Conservation (phyloP, 2,329 filamentous ascomycete genomes). For the Massarina eburnea region DNA sequence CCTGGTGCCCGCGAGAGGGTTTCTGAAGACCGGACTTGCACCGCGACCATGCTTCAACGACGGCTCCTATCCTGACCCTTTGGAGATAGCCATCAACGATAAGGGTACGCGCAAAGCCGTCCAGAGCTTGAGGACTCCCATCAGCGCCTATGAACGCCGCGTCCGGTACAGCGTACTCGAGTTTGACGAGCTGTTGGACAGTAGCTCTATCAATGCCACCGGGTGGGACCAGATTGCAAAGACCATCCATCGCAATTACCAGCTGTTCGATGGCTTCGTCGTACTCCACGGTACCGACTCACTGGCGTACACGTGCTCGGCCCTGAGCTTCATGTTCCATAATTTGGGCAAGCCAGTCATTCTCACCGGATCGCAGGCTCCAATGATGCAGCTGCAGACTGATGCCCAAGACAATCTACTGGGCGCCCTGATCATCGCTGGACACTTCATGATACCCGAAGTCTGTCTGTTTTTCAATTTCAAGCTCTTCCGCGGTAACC, state of each 20-base stretch:
- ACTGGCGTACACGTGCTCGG: conserved; percentile 82
- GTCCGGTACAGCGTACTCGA: conserved; percentile 84
- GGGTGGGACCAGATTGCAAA: conserved; percentile 85
- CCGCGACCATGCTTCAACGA: conserved; percentile 87
- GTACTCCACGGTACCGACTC: conserved; percentile 91
- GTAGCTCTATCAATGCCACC: conserved; percentile 81
- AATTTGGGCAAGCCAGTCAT: conserved; percentile 91
- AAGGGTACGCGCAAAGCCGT: conserved; percentile 55
- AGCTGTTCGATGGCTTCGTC: conserved; percentile 86
- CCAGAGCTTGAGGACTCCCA: conserved; percentile 74
- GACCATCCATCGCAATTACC: conserved; percentile 82
- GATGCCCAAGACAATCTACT: conserved; percentile 91
- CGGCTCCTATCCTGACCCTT: conserved; percentile 58
- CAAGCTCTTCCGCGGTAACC: conserved; percentile 83
- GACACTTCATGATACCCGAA: conserved; percentile 89
- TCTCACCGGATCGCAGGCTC: conserved; percentile 70
- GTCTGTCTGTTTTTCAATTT: conserved; percentile 95
- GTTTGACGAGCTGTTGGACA: conserved; percentile 82
- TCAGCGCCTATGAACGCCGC: conserved; percentile 76
- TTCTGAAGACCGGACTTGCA: conserved; percentile 79
- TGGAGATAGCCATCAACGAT: conserved; percentile 58
- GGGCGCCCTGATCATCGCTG: conserved; percentile 83
- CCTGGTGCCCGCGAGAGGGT: conserved; percentile 71
- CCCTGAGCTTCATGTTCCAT: conserved; percentile 89
- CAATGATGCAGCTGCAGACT: conserved; percentile 87